Percentiles rank a stretch among this genome's conserved stretches.
phyloP scores from a whole-genome alignment of 2,329 filamentous ascomycete genomes.

The Taxawa tesnikishii region DNA sequence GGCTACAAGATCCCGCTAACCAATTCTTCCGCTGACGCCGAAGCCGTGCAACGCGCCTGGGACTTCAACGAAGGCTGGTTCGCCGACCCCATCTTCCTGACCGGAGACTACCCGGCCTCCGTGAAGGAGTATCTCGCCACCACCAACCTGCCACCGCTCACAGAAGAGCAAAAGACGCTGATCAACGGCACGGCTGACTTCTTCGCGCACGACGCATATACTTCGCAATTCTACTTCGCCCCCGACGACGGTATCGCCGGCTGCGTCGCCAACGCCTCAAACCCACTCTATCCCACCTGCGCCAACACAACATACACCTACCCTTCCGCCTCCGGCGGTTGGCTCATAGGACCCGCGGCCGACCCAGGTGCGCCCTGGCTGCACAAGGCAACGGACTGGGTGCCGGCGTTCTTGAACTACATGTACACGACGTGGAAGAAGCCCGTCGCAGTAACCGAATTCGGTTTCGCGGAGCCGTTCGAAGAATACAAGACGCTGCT shows the following conservation, averaged over 20 bases:
- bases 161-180: constrained; percentile 16
- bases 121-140: constrained; percentile 22
- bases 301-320: constrained; percentile 22
- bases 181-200: constrained; percentile 22
- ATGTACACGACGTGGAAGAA: constrained; percentile 18
- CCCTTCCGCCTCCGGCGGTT: constrained; percentile 13
- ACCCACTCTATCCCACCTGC: constrained; percentile 22
- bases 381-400: constrained; percentile 22
- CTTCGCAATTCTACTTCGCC: constrained; percentile 20
- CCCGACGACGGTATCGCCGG: constrained; percentile 23
- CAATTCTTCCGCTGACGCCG: constrained; percentile 19
- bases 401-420: constrained; percentile 20
- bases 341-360: constrained; percentile 19
- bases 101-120: constrained; percentile 29
- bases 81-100: constrained; percentile 30
- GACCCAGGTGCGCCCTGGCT: constrained; percentile 21
- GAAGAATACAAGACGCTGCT: constrained; percentile 19
- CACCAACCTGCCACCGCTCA: constrained; percentile 19
- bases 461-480: constrained; percentile 22
- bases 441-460: constrained; percentile 21
- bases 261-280: constrained; percentile 20
- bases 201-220: constrained; percentile 26
- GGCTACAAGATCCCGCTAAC: constrained; percentile 22
- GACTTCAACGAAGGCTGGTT: constrained; percentile 31
- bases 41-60: constrained; percentile 17